A percentile compares a stretch with the other conserved stretches of the same genome.
These are phyloP conservation scores for Usnea hakonensis DNA, from an alignment of 495 filamentous ascomycete species.

Conservation along the genomic window DNA sequence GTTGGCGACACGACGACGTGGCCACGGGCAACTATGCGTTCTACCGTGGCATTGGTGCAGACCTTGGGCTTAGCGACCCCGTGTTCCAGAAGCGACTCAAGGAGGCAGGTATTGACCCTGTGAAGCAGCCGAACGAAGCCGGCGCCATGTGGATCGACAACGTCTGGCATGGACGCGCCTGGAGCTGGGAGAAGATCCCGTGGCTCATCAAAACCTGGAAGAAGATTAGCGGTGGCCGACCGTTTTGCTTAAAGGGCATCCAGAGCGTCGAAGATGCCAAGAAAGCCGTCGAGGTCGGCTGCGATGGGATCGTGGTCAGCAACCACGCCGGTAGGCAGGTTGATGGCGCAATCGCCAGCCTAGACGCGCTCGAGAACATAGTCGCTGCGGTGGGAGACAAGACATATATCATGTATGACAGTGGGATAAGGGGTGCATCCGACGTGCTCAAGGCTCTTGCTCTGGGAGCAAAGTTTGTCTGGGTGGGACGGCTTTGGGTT, in stretches of 20 bases:
- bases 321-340: constrained; percentile 59
- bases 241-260: constrained; percentile 52
- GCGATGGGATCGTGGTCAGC: constrained; percentile 51
- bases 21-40: constrained; percentile 55
- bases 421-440: constrained; percentile 47
- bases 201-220: constrained; percentile 50
- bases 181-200: constrained; percentile 50
- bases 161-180: constrained; percentile 56
- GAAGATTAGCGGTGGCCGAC: constrained; percentile 43
- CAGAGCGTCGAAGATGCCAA: constrained; percentile 47
- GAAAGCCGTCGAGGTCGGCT: constrained; percentile 46
- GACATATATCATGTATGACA: constrained; percentile 55
- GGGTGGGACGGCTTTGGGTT: constrained; percentile 55
- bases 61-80: constrained; percentile 51
- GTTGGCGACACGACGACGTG: constrained; percentile 57
- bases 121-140: constrained; percentile 41
- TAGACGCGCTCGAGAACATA: constrained; percentile 59
- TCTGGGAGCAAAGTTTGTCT: constrained; percentile 57
- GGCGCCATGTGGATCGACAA: constrained; percentile 56
- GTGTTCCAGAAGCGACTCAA: constrained; percentile 47
- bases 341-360: constrained; percentile 52
- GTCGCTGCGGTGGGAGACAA: constrained; percentile 47
- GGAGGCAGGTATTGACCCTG: constrained; percentile 46
- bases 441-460: constrained; percentile 58
- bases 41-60: constrained; percentile 49